Base-by-base conservation (phyloP, 345 rosid species). In the Arabidopsis suecica region DNA sequence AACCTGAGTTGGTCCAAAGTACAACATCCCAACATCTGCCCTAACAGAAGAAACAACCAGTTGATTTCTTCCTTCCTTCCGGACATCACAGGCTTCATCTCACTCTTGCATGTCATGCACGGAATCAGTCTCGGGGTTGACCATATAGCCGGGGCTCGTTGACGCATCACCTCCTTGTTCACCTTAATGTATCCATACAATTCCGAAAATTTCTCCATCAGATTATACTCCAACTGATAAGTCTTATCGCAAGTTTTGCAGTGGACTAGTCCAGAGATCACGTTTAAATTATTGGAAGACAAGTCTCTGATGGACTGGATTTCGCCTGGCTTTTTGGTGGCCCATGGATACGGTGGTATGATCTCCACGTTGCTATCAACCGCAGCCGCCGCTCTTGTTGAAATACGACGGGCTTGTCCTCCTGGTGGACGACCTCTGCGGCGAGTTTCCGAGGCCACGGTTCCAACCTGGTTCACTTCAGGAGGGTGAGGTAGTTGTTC, bases 31-130 rank as follows among this genome's bases (percentile, higher is more conserved):
- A 93, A 66, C 86, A 86, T 71, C 80, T 88, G 83, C 7, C 98
- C 97, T 63, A 91, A 82, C n/a, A 91, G 75, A 84, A 93, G 77
- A 76, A 93, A 93, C 67, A 93, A 61, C 97, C 98, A 93, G 53
- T 91, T 93, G 18, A 91, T 91, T 12, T 58, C 38, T 55, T 84
- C 81, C 79, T 80, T 91, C 58, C 87, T 82, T 32, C 53, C 72
- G 0, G 84, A 6, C 20, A 87, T 71, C 75, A 88, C 77, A 1
- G 96, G 96, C 81, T 75, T 87, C 65, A 83, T 87, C 20, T 71
- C 88, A 16, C 74, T 86, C 1, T 76, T 48, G 65, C 96, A 91
- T 22, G 61, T 68, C 65, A 12, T 47, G 74, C 97, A 94, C 5
- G 23, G 53, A 2, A 81, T 84, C 61, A 87, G 68, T 22, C 20